Evolutionary conservation across 2,329 filamentous ascomycete genomes (phyloP), one percentile per base, ranked within the genome.

Genomic region (Drechslerella dactyloides): DNA sequence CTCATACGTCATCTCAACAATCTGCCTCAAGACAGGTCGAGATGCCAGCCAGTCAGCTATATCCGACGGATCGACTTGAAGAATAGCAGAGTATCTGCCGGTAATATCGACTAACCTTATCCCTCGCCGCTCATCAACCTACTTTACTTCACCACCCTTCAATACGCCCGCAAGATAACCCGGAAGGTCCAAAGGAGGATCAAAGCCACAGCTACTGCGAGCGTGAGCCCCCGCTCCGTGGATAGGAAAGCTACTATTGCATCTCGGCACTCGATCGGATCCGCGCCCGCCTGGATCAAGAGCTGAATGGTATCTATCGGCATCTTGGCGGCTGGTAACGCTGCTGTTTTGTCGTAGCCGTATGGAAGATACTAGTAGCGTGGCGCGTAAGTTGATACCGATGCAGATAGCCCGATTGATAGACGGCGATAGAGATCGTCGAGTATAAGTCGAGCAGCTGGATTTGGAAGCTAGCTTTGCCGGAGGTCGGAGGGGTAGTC

Each of bases 121-220:
- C 24, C 15, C 23, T 35, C 2, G 15, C 5, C 27, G 1, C 13
- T 30, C 23, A 2, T 19, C 6, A 17, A 42, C 24, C 23, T 19
- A 5, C 35, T 19, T 8, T 8, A 13, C 33, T 51, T 4, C 27
- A 33, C 27, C 27, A 8, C 27, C 27, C 27, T 37, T 60, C 33
- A 40, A 11, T 59, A n/a, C 17, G 68, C 68, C 51, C 68, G 55
- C 60, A 55, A 72, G 27, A 72, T 37, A 24, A 65, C 54, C 35
- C 68, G 40, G 46, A 72, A 46, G 6, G 59, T 72, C 68, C 68
- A 72, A 10, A 72, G 42, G 42, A 65, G 50, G 30, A 65, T 37
- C 46, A 72, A 23, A 0, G 60, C 50, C 46, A 72, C 30, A 7
- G 59, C 13, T 48, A 65, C 60, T 13, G 50, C 58, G 6, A 72